These are phyloP conservation scores for Leccinum angustisporum DNA, from an alignment of 1,284 basidiomycete genomes.

Conservation along the genomic window DNA sequence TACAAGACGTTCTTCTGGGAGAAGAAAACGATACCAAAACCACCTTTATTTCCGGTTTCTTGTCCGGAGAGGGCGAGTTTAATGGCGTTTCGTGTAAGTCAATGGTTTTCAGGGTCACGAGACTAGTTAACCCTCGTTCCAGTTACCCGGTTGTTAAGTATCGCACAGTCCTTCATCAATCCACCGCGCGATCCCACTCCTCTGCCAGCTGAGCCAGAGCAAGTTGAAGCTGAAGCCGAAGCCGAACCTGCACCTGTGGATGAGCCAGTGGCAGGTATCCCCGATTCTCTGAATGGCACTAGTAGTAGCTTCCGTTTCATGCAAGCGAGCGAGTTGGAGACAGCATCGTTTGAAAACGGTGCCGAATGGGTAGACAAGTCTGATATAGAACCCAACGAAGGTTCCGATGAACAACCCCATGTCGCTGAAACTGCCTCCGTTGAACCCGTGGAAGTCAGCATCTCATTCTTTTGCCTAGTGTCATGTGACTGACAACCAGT, in stretches of 20 bases:
- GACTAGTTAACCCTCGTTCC: constrained; percentile 7
- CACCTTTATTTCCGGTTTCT: constrained; percentile 51
- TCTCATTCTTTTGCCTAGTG: background rate
- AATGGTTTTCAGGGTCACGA: background rate
- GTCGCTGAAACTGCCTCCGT: constrained; percentile 31
- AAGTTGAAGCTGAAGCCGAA: constrained; percentile 6
- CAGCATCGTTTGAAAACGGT: constrained; percentile 45
- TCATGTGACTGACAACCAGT: constrained; percentile 13
- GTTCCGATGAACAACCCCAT: constrained; percentile 31
- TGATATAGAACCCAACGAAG: constrained; percentile 29
- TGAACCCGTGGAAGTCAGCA: constrained; percentile 28
- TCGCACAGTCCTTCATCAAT: constrained; percentile 51
- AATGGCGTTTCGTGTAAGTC: constrained; percentile 60
- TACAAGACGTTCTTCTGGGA: constrained; percentile 53
- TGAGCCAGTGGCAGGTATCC: constrained; percentile 34
- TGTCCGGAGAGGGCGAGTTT: constrained; percentile 55
- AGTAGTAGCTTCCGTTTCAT: constrained; percentile 68
- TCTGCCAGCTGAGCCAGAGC: constrained; percentile 33
- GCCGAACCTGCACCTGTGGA: constrained; percentile 9
- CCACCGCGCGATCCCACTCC: constrained; percentile 41
- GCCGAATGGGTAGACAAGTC: constrained; percentile 53
- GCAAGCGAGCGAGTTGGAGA: constrained; percentile 72
- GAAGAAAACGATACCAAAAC: constrained; percentile 51
- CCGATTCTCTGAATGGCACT: constrained; percentile 38
- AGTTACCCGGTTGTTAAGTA: constrained; percentile 62